Evolutionary conservation across 805 yeast genomes (phyloP).

Genomic region (Saturnispora saitoi): DNA sequence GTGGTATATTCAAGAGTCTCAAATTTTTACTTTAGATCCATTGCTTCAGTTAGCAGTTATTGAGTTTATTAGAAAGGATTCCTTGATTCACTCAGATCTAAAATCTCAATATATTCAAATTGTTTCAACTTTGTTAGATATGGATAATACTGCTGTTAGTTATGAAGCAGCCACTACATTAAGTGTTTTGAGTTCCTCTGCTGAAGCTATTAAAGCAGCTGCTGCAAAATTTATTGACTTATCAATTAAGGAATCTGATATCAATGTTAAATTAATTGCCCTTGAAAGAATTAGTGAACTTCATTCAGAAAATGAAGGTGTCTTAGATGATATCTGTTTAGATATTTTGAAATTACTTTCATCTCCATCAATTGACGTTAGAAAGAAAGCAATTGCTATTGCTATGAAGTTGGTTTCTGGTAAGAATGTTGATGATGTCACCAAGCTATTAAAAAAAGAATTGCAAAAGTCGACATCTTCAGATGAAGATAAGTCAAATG

Average conservation of each 20-base stretch:
- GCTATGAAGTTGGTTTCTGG: conserved; percentile 72
- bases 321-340: conserved; percentile 72
- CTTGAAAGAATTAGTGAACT: conserved; percentile 77
- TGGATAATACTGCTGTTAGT: conserved; percentile 61
- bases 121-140: conserved; percentile 63
- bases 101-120: conserved; percentile 64
- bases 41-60: conserved; percentile 81
- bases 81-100: conserved; percentile 52
- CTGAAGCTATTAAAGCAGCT: conserved; percentile 63
- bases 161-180: conserved; percentile 89
- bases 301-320: conserved; percentile 67
- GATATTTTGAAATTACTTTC: conserved; percentile 80
- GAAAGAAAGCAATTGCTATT: conserved; percentile 77
- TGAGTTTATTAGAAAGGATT: conserved; percentile 84
- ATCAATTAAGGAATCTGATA: conserved; percentile 89
- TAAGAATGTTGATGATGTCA: conserved; percentile 90
- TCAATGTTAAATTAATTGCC: conserved; percentile 87
- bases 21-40: conserved; percentile 64
- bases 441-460: conserved; percentile 86
- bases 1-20: conserved; percentile 66
- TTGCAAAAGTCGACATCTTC: conserved; percentile 61
- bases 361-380: conserved; percentile 87
- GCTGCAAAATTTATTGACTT: conserved; percentile 82
- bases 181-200: conserved; percentile 46
- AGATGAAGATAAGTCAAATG: conserved; percentile 72